A percentile compares a stretch with the other conserved stretches of the same genome.
Conservation (phyloP, 2,329 filamentous ascomycete genomes). For the Bipolaris sorokiniana region DNA sequence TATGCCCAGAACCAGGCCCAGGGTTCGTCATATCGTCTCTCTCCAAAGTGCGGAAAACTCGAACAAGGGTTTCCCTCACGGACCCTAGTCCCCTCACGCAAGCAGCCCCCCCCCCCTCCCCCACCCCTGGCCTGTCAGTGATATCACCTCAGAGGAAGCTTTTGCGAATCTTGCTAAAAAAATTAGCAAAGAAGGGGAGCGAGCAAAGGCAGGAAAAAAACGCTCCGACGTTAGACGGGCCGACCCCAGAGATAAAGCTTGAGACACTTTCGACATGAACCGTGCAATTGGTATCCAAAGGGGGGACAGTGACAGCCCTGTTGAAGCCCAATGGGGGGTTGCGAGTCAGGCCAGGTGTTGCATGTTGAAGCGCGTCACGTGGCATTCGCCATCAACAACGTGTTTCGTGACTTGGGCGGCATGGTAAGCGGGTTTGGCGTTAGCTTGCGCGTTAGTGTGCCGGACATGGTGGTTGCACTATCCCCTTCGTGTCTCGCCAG, state of each 20-base stretch:
- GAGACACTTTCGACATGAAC: slow-evolving; percentile 12
- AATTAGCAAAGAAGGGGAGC: not conserved
- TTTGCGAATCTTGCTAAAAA: slow-evolving; percentile 15
- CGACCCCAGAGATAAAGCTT: slow-evolving; percentile 18
- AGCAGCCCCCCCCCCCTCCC: not conserved
- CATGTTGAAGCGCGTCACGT: slow-evolving; percentile 10
- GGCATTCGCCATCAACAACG: slow-evolving; percentile 12
- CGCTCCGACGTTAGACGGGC: slow-evolving; percentile 17
- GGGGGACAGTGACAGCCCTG: slow-evolving; percentile 11
- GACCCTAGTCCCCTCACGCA: slow-evolving; percentile 9
- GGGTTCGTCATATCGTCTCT: not conserved
- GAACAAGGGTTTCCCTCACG: slow-evolving; percentile 11
- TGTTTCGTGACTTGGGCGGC: slow-evolving; percentile 12
- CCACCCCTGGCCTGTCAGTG: slow-evolving; percentile 12
- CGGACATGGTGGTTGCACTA: slow-evolving; percentile 9
- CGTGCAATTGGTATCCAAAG: slow-evolving; percentile 14
- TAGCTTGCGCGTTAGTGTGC: slow-evolving; percentile 6
- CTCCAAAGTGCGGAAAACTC: not conserved
- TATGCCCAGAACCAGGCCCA: no score
- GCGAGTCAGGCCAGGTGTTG: slow-evolving; percentile 11
- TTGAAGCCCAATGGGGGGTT: slow-evolving; percentile 14
- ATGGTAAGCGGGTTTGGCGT: slow-evolving; percentile 5
- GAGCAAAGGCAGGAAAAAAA: not conserved
- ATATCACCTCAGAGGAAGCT: slow-evolving; percentile 16
- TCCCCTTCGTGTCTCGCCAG: slow-evolving; percentile 12